Evolutionary conservation across 2,329 filamentous ascomycete species (phyloP).

Genomic region (Trichoderma simmonsii): DNA sequence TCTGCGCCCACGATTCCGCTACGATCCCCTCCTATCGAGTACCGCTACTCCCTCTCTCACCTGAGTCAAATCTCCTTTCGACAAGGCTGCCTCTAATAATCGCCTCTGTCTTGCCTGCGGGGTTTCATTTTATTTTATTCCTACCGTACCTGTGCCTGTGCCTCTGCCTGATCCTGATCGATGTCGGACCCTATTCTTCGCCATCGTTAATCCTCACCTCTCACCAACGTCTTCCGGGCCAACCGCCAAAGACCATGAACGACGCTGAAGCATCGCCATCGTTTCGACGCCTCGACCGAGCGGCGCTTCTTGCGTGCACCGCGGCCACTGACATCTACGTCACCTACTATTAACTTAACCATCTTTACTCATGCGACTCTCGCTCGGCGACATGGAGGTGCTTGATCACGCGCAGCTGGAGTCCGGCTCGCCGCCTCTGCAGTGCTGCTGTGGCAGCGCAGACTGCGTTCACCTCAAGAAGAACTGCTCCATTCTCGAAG

Average conservation of each 20-base stretch:
- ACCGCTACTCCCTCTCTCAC: background rate
- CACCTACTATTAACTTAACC: background rate
- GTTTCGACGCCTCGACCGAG: background rate
- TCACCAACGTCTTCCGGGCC: background rate
- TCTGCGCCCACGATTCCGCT: background rate
- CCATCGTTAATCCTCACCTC: background rate
- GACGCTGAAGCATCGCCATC: slow-evolving; percentile 2
- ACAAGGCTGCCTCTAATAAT: background rate
- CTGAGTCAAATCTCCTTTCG: slow-evolving; percentile 3
- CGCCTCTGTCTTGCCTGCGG: background rate
- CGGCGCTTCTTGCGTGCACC: background rate
- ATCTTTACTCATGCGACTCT: background rate
- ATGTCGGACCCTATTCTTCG: background rate
- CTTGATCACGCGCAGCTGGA: slow-evolving; percentile 25
- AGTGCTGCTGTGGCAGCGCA: slow-evolving; percentile 81
- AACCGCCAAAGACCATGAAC: slow-evolving; percentile 7
- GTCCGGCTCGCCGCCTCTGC: slow-evolving; percentile 38
- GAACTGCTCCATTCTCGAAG: slow-evolving; percentile 74
- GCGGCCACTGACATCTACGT: background rate
- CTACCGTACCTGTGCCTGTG: background rate
- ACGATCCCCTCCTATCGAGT: background rate
- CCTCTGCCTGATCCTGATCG: background rate
- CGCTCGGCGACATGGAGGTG: slow-evolving; percentile 18
- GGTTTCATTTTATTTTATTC: background rate
- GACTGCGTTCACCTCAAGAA: slow-evolving; percentile 79